phyloP scores from a whole-genome alignment of 176 grass and related monocot species.

The Eleusine indica region DNA sequence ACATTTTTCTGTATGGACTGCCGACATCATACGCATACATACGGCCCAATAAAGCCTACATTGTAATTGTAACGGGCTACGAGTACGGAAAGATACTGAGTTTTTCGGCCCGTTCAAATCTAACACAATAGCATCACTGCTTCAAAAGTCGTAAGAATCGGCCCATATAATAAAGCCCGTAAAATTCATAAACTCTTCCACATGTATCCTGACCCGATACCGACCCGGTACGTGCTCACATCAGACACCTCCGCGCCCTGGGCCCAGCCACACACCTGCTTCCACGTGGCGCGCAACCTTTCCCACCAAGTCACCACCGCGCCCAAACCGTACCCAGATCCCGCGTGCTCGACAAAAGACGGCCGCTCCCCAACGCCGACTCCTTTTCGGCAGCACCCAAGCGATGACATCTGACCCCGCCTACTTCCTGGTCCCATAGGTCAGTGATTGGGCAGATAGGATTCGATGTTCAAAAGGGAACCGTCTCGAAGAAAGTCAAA shows the following conservation, averaged over 20 bases:
- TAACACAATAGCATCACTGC: too few relatives aligned
- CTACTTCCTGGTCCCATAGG: fast-evolving
- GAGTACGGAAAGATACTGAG: background rate
- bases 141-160: background rate
- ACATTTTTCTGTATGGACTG: background rate
- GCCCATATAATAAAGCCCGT: background rate
- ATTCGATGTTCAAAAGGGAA: background rate
- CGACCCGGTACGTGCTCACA: background rate
- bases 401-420: background rate
- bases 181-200: background rate
- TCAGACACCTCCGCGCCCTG: background rate
- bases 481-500: slow-evolving; percentile 50
- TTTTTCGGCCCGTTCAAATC: background rate
- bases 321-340: slow-evolving; percentile 41
- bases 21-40: background rate
- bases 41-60: background rate
- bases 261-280: background rate
- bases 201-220: background rate
- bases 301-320: slow-evolving; percentile 41
- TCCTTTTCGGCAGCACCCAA: fast-evolving
- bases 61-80: background rate
- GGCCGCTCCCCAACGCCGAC: slow-evolving; percentile 24
- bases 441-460: fast-evolving
- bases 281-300: slow-evolving; percentile 44
- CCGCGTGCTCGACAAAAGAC: slow-evolving; percentile 52